These are phyloP conservation scores for Cutaneotrichosporon sp. DNA, from an alignment of 1,284 basidiomycete genomes.

Conservation along the genomic window DNA sequence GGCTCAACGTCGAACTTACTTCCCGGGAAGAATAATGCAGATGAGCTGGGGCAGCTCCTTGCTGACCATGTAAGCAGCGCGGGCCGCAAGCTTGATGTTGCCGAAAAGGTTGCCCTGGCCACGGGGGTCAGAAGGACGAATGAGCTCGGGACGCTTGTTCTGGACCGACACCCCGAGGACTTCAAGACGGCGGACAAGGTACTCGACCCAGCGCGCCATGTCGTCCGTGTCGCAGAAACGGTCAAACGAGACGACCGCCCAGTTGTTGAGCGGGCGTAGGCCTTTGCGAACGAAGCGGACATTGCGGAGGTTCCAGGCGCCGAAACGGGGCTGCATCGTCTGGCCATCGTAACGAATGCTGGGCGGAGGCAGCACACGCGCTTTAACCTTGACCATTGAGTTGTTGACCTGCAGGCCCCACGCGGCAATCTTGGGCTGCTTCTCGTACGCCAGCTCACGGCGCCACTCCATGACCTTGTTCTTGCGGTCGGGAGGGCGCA, in stretches of 20 bases:
- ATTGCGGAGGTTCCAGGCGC: constrained; percentile 32
- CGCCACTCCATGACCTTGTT: constrained; percentile 26
- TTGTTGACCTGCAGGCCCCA: constrained; percentile 48
- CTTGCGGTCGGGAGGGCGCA: constrained; percentile 33
- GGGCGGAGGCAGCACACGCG: constrained; percentile 42
- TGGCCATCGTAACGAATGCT: constrained; percentile 31
- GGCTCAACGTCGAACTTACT: constrained; percentile 19
- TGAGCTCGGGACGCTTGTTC: constrained; percentile 27
- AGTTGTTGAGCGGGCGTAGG: constrained; percentile 36
- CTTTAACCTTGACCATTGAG: constrained; percentile 39
- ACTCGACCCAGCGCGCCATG: constrained; percentile 32
- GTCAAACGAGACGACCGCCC: constrained; percentile 44
- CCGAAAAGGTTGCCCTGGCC: constrained; percentile 7
- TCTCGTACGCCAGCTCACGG: constrained; percentile 31
- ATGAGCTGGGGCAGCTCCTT: constrained; percentile 43
- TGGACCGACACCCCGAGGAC: constrained; percentile 30
- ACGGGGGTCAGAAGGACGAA: constrained; percentile 32
- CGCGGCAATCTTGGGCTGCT: constrained; percentile 31
- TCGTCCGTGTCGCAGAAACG: constrained; percentile 22
- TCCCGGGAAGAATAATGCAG: constrained; percentile 41
- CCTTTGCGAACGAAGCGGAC: constrained; percentile 35
- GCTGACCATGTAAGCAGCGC: constrained; percentile 31
- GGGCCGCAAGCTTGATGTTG: constrained; percentile 27
- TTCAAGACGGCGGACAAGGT: constrained; percentile 19
- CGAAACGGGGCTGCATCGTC: constrained; percentile 11